These are phyloP conservation scores for Echeveria elegans DNA, from an alignment of 164 flowering plant genomes.

Conservation along the genomic window DNA sequence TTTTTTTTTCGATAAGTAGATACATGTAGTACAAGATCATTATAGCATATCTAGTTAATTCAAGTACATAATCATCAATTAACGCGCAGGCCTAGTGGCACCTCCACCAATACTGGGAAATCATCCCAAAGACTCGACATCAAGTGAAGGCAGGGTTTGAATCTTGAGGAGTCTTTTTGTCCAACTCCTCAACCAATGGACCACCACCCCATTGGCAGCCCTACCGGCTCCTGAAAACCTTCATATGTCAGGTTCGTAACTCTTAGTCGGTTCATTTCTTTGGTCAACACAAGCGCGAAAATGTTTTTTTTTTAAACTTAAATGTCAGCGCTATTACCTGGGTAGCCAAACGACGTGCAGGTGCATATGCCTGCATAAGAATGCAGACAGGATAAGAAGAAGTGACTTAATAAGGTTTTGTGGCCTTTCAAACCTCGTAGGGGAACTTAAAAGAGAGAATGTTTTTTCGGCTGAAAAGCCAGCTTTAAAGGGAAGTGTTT, in stretches of 20 bases:
- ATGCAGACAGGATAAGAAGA: background rate
- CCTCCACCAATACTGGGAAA: too few relatives aligned
- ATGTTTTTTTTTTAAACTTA: background rate
- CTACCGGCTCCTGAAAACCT: slow-evolving; percentile 1
- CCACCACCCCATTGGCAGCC: too few relatives aligned
- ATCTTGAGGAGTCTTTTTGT: too few relatives aligned
- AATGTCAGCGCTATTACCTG: background rate
- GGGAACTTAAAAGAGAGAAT: slow-evolving; percentile 6
- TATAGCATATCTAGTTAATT: too few relatives aligned
- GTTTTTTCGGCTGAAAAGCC: slow-evolving; percentile 3
- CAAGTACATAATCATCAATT: too few relatives aligned
- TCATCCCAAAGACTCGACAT: too few relatives aligned
- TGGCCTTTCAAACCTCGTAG: slow-evolving; percentile 7
- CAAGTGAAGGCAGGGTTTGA: too few relatives aligned
- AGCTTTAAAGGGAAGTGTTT: background rate
- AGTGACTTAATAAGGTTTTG: background rate
- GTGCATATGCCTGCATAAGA: background rate
- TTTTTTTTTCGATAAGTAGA: too few relatives aligned
- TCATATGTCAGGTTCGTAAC: background rate
- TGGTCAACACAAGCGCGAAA: background rate
- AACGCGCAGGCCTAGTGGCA: too few relatives aligned
- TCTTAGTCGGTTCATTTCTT: background rate
- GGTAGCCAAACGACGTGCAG: background rate
- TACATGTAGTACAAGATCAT: too few relatives aligned
- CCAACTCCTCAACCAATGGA: too few relatives aligned